Percentiles rank a stretch among this genome's conserved stretches.
phyloP scores from a whole-genome alignment of 805 yeast species.

The Nakazawaea molendinolei region DNA sequence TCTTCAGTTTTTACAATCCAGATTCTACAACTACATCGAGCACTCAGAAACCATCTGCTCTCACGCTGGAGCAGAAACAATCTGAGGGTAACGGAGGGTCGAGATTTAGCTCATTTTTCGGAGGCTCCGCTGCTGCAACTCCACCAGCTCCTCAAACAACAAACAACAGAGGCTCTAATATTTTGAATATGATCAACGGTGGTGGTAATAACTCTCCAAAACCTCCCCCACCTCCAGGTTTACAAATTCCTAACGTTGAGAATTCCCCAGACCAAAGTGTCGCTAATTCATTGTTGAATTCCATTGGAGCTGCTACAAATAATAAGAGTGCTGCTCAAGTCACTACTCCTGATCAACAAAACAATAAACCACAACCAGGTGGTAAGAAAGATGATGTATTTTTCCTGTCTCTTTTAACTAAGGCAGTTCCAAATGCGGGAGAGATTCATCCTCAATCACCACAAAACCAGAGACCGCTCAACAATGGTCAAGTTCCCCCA shows the following conservation, averaged over 20 bases:
- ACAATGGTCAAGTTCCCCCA: slow-evolving; percentile 7
- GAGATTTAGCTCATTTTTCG: slow-evolving; percentile 16
- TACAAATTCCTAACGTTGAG: background rate
- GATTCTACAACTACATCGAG: slow-evolving; percentile 4
- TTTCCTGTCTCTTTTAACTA: slow-evolving; percentile 13
- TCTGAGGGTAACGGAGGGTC: slow-evolving; percentile 12
- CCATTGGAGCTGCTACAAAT: slow-evolving; percentile 5
- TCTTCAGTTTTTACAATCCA: slow-evolving; percentile 31
- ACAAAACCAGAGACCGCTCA: background rate
- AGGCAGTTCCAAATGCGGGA: slow-evolving; percentile 8
- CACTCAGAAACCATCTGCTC: background rate
- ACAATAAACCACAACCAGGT: slow-evolving; percentile 10
- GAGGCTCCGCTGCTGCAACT: slow-evolving; percentile 5
- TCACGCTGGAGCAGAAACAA: background rate
- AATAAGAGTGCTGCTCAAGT: slow-evolving; percentile 1
- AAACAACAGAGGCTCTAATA: slow-evolving; percentile 14
- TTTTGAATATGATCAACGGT: slow-evolving; percentile 15
- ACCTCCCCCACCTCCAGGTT: background rate
- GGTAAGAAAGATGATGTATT: slow-evolving; percentile 11
- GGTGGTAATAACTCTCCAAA: background rate
- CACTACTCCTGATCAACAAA: background rate
- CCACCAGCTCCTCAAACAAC: slow-evolving; percentile 1
- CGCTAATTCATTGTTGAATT: slow-evolving; percentile 4
- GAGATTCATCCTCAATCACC: slow-evolving; percentile 8
- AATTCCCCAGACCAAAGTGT: slow-evolving; percentile 8